Conservation (phyloP, 352 stramenopile species). For the Phytophthora agathidicida region DNA sequence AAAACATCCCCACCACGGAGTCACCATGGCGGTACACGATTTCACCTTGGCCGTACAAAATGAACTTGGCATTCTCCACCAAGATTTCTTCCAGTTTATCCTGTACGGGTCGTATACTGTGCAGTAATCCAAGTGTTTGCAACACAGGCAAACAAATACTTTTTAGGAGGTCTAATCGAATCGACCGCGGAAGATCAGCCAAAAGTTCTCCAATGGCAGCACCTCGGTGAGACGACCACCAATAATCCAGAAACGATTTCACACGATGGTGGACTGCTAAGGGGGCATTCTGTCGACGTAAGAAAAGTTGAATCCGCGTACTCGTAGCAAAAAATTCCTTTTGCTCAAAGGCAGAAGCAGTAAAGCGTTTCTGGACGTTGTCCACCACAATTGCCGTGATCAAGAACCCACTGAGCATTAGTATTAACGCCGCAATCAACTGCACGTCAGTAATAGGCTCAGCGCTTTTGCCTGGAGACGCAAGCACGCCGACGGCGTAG, state of each 20-base stretch:
- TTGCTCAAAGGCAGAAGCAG: conserved; percentile 57
- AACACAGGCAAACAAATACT: conserved; percentile 55
- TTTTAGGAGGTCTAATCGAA: conserved; percentile 51
- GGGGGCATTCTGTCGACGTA: conserved; percentile 55
- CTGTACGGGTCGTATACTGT: conserved; percentile 35
- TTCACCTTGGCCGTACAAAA: conserved; percentile 64
- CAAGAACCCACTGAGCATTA: conserved; percentile 55
- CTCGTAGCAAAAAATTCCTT: conserved; percentile 62
- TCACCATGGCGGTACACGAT: conserved; percentile 61
- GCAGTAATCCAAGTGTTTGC: conserved; percentile 47
- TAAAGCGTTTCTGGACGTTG: conserved; percentile 63
- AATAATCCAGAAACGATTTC: conserved; percentile 71
- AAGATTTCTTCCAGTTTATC: conserved; percentile 49
- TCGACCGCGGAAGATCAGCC: conserved; percentile 48
- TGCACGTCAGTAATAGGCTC: conserved; percentile 48
- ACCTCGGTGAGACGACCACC: conserved; percentile 67
- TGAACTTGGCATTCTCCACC: conserved; percentile 56
- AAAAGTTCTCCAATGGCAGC: conserved; percentile 54
- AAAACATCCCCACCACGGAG: conserved; percentile 63
- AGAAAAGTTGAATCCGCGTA: conserved; percentile 58
- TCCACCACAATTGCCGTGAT: conserved; percentile 55
- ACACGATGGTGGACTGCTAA: conserved; percentile 54
- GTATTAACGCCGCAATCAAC: conserved; percentile 39
- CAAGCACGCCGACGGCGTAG: conserved; percentile 48
- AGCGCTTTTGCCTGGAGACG: conserved; percentile 46